Evolutionary conservation across 2,329 filamentous ascomycete genomes (phyloP), one percentile per base, ranked within the genome.

Genomic region (Teratosphaeria destructans): DNA sequence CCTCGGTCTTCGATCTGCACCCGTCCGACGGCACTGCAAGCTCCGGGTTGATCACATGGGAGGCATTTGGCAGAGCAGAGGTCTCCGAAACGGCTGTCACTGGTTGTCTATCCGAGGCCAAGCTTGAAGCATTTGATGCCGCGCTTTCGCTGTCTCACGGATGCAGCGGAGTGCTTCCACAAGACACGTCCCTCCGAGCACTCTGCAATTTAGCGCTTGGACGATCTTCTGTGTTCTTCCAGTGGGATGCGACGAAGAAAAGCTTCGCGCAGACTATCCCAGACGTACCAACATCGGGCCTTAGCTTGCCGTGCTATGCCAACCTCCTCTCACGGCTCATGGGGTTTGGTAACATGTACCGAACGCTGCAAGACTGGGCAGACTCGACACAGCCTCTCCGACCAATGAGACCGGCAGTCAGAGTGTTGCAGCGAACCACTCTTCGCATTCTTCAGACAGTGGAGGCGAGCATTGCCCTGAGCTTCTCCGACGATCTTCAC

Each of bases 201-300:
- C 75, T 93, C 0, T 77, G 87, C 62, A 81, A 84, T 12, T 76
- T 93, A 1, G 83, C 84, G 0, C 79, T 91, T 5, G 89, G 89
- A 0, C 80, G 88, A 55, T 85, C 85, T 47, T 92, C 89, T 0
- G 78, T 87, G 1, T 80, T 94, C 37, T 94, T 90, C 70, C 69
- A 73, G 0, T 90, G 83, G 78, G 76, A 85, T 56, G 70, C 77
- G 2, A 75, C 76, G 2, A 77, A 77, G 32, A 74, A 73, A 27
- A 75, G 74, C 0, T 90, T 92, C 65, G 71, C 74, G 47, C 75
- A 73, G 47, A 71, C 71, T 3, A 69, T 81, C 39, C 66, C 72
- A 3, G 71, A 78, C 57, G 72, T 79, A 1, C 73, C 78, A 2
- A 72, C 82, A 34, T 79, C 79, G 2, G 83, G 83, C 2, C 68